These are phyloP conservation scores for Mortierella alpina DNA, from an alignment of 192 early-diverging fungal genomes.

Conservation along the genomic window DNA sequence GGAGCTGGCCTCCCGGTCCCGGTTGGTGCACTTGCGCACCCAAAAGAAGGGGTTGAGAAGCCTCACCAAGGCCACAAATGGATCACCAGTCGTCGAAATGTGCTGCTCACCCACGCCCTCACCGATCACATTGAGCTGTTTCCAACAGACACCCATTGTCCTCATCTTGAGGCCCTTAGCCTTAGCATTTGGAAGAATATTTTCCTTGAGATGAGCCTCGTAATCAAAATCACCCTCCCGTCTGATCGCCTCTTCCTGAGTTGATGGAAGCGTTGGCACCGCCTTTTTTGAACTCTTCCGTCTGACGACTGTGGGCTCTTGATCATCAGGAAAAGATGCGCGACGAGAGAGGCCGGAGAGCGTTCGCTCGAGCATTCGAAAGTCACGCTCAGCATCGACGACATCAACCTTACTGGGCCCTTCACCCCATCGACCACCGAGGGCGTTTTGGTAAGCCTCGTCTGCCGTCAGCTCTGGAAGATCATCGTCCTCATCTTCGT, in stretches of 20 bases:
- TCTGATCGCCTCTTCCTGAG: constrained; percentile 25
- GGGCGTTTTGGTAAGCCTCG: constrained; percentile 26
- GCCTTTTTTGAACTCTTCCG: constrained; percentile 8
- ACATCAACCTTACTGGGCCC: constrained; percentile 48
- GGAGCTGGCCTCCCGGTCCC: neutral
- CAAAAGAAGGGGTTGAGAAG: constrained; percentile 46
- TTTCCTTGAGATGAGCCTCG: constrained; percentile 53
- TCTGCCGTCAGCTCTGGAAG: constrained; percentile 14
- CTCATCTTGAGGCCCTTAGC: constrained; percentile 56
- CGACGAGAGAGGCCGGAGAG: constrained; percentile 22
- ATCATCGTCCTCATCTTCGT: constrained; percentile 4
- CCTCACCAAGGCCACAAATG: constrained; percentile 28
- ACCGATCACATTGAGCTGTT: constrained; percentile 50
- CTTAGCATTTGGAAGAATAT: constrained; percentile 20
- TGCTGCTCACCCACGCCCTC: constrained; percentile 32
- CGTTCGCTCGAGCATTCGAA: constrained; percentile 36
- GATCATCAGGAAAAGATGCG: neutral
- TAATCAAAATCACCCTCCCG: constrained; percentile 32
- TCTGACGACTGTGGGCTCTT: neutral
- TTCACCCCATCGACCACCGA: constrained; percentile 46
- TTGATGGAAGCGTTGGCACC: neutral
- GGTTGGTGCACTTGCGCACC: constrained; percentile 30
- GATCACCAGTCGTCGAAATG: constrained; percentile 37
- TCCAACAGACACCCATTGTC: constrained; percentile 59
- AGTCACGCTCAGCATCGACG: constrained; percentile 36